These are phyloP conservation scores for Dothiorella sarmentorum DNA, from an alignment of 2,329 filamentous ascomycete genomes.

Conservation along the genomic window DNA sequence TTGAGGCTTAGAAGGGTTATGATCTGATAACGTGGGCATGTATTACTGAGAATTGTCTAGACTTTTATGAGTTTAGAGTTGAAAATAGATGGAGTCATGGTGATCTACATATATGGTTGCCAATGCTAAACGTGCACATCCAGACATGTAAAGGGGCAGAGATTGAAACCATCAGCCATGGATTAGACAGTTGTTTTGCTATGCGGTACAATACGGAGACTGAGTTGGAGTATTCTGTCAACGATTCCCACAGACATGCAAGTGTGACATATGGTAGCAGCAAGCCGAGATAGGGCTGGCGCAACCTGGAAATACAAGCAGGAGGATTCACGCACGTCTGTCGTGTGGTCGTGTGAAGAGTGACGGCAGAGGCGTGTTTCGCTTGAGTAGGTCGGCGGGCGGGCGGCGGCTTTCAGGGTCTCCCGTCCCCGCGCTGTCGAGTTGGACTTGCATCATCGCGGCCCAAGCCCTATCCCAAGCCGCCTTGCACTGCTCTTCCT, in stretches of 20 bases:
- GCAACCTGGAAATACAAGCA: too few relatives aligned
- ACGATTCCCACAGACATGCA: too few relatives aligned
- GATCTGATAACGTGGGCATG: not conserved
- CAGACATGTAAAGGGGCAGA: too few relatives aligned
- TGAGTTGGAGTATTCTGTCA: too few relatives aligned
- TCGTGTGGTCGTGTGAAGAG: not conserved
- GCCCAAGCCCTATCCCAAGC: conserved; percentile 7
- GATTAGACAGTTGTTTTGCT: not conserved
- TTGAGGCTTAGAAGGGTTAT: conserved; percentile 31
- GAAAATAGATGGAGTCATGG: not conserved
- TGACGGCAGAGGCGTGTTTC: conserved; percentile 2
- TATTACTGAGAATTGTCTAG: not conserved
- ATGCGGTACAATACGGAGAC: too few relatives aligned
- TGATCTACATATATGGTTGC: not conserved
- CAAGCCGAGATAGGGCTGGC: too few relatives aligned
- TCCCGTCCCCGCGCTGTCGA: not conserved
- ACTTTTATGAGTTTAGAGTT: not conserved
- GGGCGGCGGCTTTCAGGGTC: not conserved
- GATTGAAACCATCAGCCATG: too few relatives aligned
- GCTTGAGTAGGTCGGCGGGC: not conserved
- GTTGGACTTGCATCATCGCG: conserved; percentile 12
- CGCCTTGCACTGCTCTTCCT: conserved; percentile 3
- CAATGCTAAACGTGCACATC: not conserved
- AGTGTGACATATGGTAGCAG: too few relatives aligned
- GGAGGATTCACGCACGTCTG: too few relatives aligned